phyloP scores from a whole-genome alignment of 768 basidiomycete genomes.

The Lentinula lateritia region DNA sequence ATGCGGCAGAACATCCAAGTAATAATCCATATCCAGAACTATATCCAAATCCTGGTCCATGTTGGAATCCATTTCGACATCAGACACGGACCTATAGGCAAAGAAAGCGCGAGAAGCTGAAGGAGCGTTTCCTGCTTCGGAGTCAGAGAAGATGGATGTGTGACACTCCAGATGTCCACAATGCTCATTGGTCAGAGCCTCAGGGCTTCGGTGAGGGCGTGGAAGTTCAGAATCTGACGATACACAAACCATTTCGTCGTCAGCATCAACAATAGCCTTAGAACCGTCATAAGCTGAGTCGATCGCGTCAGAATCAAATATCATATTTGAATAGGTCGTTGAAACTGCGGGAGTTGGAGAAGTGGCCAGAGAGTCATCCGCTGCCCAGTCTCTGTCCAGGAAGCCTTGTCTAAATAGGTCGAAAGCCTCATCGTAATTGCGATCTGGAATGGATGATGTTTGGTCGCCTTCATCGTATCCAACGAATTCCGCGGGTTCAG shows the following conservation, averaged over 20 bases:
- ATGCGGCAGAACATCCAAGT: not conserved
- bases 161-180: not conserved
- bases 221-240: not conserved
- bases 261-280: not conserved
- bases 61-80: not conserved
- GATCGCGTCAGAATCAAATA: not conserved
- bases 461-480: not conserved
- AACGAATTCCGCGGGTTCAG: not conserved
- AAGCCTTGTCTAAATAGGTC: not conserved
- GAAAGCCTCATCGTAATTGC: not conserved
- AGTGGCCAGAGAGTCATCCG: not conserved
- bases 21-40: not conserved
- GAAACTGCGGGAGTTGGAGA: not conserved
- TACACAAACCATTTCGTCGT: not conserved
- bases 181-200: not conserved
- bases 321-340: not conserved
- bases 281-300: not conserved
- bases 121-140: not conserved
- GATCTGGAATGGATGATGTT: not conserved
- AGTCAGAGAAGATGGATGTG: not conserved
- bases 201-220: not conserved
- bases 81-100: not conserved
- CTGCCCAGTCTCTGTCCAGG: not conserved
- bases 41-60: not conserved
- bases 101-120: not conserved